A percentile compares a stretch with the other conserved stretches of the same genome.
phyloP scores from a whole-genome alignment of 768 basidiomycete species.

The Lentinula edodes region DNA sequence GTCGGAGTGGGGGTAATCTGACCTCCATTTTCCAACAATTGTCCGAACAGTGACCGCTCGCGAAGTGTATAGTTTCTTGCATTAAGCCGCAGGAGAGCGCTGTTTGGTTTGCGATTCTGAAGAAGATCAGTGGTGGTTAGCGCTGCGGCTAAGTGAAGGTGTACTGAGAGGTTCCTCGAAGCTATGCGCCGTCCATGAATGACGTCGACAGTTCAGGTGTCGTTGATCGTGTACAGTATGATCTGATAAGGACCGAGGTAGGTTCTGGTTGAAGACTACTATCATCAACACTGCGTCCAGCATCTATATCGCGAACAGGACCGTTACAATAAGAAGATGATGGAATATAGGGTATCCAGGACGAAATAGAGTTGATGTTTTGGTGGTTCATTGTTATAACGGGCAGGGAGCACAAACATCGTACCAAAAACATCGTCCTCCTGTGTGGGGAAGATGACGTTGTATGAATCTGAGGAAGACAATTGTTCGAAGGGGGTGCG shows the following conservation, averaged over 20 bases:
- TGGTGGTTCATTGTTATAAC: neutral
- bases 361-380: neutral
- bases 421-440: slow-evolving; percentile 19
- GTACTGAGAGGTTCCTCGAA: neutral
- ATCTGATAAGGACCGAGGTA: neutral
- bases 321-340: neutral
- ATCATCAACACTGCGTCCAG: neutral
- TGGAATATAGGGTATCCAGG: neutral
- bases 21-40: slow-evolving; percentile 65
- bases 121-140: slow-evolving; percentile 14
- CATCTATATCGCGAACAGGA: neutral
- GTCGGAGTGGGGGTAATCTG: slow-evolving; percentile 22
- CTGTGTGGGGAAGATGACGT: slow-evolving; percentile 17
- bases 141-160: slow-evolving; percentile 13
- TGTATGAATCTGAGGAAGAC: neutral
- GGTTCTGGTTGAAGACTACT: neutral
- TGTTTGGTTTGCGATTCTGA: slow-evolving; percentile 5
- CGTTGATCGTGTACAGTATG: neutral
- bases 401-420: slow-evolving; percentile 24
- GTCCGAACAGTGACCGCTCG: slow-evolving; percentile 64
- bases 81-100: neutral
- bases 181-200: neutral
- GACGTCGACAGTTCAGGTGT: neutral
- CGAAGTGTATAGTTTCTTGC: slow-evolving; percentile 2
- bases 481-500: slow-evolving; percentile 24